A percentile compares a stretch with the other conserved stretches of the same genome.
phyloP scores from a whole-genome alignment of 2,329 filamentous ascomycete species.

The Graphiopsis chlorocephala region DNA sequence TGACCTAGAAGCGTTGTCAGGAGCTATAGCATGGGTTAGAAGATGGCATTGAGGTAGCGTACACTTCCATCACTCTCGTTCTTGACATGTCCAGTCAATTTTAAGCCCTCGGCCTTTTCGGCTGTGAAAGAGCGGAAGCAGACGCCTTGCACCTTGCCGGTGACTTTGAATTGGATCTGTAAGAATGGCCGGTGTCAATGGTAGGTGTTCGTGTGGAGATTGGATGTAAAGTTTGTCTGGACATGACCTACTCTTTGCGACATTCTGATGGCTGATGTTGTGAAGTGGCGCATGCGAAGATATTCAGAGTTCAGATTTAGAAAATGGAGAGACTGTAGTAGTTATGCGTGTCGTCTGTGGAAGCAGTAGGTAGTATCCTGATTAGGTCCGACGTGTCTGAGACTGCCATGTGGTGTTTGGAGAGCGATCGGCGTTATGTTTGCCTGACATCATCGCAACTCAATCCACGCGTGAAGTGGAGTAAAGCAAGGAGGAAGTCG shows the following conservation, averaged over 20 bases:
- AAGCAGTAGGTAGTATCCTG: neutral
- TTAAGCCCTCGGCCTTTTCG: slow-evolving; percentile 43
- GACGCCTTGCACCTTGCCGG: slow-evolving; percentile 50
- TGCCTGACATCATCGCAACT: neutral
- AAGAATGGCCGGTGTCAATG: neutral
- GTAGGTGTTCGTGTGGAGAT: neutral
- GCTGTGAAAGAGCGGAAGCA: slow-evolving; percentile 49
- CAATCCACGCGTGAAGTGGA: neutral
- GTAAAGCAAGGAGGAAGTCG: neutral
- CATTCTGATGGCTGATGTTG: slow-evolving; percentile 23
- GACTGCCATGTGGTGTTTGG: slow-evolving; percentile 4
- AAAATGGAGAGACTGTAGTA: neutral
- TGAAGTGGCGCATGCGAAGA: slow-evolving; percentile 6
- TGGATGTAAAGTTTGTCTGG: neutral
- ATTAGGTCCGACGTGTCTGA: neutral
- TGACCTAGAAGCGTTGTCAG: slow-evolving; percentile 57
- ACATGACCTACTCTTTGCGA: slow-evolving; percentile 29
- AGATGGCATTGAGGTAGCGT: neutral
- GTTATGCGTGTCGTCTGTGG: neutral
- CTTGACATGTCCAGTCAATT: slow-evolving; percentile 46
- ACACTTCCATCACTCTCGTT: slow-evolving; percentile 46
- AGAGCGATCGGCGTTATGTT: slow-evolving; percentile 2
- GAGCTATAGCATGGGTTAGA: neutral
- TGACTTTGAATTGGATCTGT: slow-evolving; percentile 49
- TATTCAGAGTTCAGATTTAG: neutral